Evolutionary conservation across 2,329 filamentous ascomycete species (phyloP).

Genomic region (Aureobasidium sp.): DNA sequence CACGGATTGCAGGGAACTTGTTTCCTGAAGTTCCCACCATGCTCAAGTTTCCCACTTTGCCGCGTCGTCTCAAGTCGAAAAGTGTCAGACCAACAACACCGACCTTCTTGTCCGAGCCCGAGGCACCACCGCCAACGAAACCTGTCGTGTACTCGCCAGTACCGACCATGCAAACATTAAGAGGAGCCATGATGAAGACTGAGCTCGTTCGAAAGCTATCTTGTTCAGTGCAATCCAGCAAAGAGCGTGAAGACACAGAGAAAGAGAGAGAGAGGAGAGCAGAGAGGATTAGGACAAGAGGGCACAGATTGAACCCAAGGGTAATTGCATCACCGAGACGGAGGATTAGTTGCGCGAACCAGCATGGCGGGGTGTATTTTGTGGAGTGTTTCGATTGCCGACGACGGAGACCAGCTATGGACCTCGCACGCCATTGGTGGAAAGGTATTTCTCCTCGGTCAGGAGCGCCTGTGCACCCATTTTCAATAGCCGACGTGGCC

Average conservation of each 20-base stretch:
- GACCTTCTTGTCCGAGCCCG: constrained; percentile 89
- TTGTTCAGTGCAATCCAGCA: neutral
- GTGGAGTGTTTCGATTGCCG: constrained; percentile 14
- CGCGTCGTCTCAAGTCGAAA: constrained; percentile 79
- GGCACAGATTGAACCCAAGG: neutral
- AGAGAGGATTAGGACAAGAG: neutral
- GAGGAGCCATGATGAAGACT: constrained; percentile 36
- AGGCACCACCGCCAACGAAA: constrained; percentile 76
- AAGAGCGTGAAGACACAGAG: neutral
- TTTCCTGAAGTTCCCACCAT: constrained; percentile 86
- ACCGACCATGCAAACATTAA: constrained; percentile 54
- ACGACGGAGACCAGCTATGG: neutral
- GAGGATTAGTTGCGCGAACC: neutral
- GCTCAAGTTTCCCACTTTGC: constrained; percentile 75
- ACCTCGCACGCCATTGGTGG: neutral
- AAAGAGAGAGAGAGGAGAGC: neutral
- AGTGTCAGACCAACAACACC: constrained; percentile 85
- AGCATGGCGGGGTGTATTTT: constrained; percentile 10
- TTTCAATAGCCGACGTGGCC: neutral
- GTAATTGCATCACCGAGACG: constrained; percentile 6
- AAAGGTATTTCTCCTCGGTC: neutral
- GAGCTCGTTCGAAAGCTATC: neutral
- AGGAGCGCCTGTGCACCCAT: neutral
- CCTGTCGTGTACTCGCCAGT: constrained; percentile 97
- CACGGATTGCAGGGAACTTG: constrained; percentile 87